phyloP scores from a whole-genome alignment of 202 grass and related monocot species.

The Schoenoplectus triqueter region DNA sequence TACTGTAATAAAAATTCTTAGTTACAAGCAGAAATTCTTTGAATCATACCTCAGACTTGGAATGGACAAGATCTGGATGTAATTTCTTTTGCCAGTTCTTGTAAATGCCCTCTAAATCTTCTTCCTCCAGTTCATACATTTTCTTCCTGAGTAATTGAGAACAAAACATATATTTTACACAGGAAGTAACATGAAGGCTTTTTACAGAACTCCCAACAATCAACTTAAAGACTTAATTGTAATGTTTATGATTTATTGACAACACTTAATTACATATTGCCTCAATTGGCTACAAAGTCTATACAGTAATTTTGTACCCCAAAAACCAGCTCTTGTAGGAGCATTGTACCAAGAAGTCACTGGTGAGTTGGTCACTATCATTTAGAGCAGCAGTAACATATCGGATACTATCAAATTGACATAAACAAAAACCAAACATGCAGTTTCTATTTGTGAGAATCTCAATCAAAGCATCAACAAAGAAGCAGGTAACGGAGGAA shows the following conservation, averaged over 20 bases:
- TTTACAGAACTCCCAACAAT: background rate
- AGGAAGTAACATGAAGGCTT: background rate
- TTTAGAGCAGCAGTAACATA: background rate
- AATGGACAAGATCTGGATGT: slow-evolving; percentile 92
- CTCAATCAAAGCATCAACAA: background rate
- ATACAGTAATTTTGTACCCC: background rate
- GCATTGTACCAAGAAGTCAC: slow-evolving; percentile 6
- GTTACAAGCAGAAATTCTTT: background rate
- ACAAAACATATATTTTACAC: background rate
- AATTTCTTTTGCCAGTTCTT: slow-evolving; percentile 99
- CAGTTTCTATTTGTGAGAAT: background rate
- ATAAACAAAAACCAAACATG: slow-evolving; percentile 13
- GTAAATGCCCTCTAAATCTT: slow-evolving; percentile 76
- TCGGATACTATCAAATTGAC: slow-evolving; percentile 4
- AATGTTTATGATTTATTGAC: background rate
- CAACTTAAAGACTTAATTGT: background rate
- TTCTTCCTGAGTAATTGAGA: slow-evolving; percentile 53
- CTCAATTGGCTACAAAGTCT: background rate
- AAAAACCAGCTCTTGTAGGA: background rate
- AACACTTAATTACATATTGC: background rate
- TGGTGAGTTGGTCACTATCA: background rate
- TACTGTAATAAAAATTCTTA: background rate
- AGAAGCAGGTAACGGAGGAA: background rate
- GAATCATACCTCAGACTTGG: slow-evolving; percentile 76
- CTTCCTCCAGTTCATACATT: slow-evolving; percentile 53